Conservation (phyloP, 1,284 basidiomycete genomes). For the Ceratobasidium sp. region DNA sequence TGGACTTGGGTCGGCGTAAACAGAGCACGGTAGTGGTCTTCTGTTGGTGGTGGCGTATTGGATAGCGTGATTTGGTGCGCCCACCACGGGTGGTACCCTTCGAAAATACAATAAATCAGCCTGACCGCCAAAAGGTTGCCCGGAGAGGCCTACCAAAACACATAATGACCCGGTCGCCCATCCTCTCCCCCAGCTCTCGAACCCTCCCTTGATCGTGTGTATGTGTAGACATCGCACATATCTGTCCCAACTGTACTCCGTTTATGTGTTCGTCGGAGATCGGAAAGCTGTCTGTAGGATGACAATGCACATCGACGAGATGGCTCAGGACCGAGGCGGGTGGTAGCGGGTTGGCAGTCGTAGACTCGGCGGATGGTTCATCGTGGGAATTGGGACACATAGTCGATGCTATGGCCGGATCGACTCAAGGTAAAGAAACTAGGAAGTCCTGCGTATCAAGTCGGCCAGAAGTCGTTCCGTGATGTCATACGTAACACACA, state of each 20-base stretch:
- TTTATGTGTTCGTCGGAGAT: conserved; percentile 62
- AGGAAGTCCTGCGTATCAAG: neutral
- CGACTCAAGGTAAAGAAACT: neutral
- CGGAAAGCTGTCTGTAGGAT: conserved; percentile 73
- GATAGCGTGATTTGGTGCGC: conserved; percentile 70
- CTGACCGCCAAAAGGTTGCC: neutral
- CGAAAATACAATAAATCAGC: neutral
- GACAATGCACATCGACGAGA: conserved; percentile 81
- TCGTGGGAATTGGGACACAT: conserved; percentile 24
- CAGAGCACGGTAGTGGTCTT: conserved; percentile 72
- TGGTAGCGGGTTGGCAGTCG: conserved; percentile 36
- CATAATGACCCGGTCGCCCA: conserved; percentile 75
- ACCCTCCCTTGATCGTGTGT: conserved; percentile 72
- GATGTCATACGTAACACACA: conserved; percentile 12
- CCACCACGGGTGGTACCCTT: conserved; percentile 89
- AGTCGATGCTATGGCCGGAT: neutral
- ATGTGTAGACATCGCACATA: conserved; percentile 80
- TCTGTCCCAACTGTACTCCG: conserved; percentile 63
- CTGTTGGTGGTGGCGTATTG: conserved; percentile 59
- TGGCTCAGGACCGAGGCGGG: conserved; percentile 62
- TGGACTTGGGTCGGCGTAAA: conserved; percentile 58
- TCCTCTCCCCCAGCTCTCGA: conserved; percentile 64
- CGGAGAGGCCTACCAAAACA: conserved; percentile 69
- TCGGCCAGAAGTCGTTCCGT: neutral
- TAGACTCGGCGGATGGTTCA: neutral